These are phyloP conservation scores for Acanthamoeba polyphaga DNA, from an alignment of 208 protist species.

Conservation along the genomic window DNA sequence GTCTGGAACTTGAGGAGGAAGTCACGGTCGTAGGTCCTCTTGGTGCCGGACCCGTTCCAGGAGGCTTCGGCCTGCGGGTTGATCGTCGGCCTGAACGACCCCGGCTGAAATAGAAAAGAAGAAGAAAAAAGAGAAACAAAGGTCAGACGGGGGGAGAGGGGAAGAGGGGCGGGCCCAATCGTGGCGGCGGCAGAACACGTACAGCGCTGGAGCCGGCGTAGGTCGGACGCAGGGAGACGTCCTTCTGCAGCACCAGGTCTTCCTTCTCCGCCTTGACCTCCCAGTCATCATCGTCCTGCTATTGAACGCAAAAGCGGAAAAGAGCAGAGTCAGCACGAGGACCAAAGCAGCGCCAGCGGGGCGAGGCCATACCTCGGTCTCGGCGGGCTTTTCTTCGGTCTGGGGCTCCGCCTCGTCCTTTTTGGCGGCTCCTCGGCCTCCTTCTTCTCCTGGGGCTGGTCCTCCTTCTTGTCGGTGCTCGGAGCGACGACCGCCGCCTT, in stretches of 20 bases:
- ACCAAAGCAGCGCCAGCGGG: not conserved
- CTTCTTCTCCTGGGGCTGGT: not conserved
- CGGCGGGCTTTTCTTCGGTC: not conserved
- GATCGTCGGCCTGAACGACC: not conserved
- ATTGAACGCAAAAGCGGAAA: not conserved
- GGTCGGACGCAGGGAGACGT: constrained; percentile 50
- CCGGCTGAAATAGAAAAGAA: not conserved
- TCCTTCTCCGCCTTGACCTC: constrained; percentile 73
- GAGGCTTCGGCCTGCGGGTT: not conserved
- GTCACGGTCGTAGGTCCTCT: constrained; percentile 52
- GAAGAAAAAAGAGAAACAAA: not conserved
- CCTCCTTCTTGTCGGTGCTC: not conserved
- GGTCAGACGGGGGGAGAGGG: not conserved
- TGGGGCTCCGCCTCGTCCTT: not conserved
- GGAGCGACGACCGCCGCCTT: too few species aligned
- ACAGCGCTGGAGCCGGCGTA: not conserved
- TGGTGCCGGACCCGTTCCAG: not conserved
- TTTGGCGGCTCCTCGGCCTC: not conserved
- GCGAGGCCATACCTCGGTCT: not conserved
- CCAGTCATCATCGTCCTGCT: constrained; percentile 71
- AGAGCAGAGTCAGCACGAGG: not conserved
- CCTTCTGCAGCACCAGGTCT: constrained; percentile 47
- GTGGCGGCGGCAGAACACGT: not conserved
- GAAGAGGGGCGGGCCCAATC: too few species aligned
- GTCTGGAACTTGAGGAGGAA: constrained; percentile 73